These are phyloP conservation scores for Leccinum truebloodii DNA, from an alignment of 768 basidiomycete genomes.

Conservation along the genomic window DNA sequence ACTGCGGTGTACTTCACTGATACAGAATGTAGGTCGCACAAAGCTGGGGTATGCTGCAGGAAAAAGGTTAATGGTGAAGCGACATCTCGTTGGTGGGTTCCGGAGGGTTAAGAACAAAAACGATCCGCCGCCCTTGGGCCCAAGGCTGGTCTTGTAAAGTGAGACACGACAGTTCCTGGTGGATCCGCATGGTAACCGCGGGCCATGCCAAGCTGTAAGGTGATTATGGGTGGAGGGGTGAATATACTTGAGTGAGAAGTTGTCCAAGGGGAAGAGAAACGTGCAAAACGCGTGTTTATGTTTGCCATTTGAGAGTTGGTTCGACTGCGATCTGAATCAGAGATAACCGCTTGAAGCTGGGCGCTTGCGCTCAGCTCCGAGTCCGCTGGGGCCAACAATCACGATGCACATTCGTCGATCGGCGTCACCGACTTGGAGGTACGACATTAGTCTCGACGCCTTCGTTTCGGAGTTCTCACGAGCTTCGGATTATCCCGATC, in stretches of 20 bases:
- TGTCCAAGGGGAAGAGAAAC: constrained; percentile 3
- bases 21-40: background rate
- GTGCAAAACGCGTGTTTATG: constrained; percentile 10
- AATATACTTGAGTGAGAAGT: background rate
- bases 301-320: background rate
- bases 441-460: background rate
- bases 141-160: background rate
- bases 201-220: background rate
- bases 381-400: background rate
- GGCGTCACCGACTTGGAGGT: background rate
- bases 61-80: background rate
- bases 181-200: constrained; percentile 1
- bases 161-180: background rate
- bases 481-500: background rate
- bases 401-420: background rate
- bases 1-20: background rate
- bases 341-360: background rate
- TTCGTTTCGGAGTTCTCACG: background rate
- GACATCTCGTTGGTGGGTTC: background rate
- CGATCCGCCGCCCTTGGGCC: background rate
- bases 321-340: background rate
- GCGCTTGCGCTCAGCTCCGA: background rate
- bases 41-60: background rate
- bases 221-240: constrained; percentile 1
- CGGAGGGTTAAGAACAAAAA: background rate